Base-by-base conservation (phyloP, 2,329 filamentous ascomycete genomes). In the Remersonia thermophila region DNA sequence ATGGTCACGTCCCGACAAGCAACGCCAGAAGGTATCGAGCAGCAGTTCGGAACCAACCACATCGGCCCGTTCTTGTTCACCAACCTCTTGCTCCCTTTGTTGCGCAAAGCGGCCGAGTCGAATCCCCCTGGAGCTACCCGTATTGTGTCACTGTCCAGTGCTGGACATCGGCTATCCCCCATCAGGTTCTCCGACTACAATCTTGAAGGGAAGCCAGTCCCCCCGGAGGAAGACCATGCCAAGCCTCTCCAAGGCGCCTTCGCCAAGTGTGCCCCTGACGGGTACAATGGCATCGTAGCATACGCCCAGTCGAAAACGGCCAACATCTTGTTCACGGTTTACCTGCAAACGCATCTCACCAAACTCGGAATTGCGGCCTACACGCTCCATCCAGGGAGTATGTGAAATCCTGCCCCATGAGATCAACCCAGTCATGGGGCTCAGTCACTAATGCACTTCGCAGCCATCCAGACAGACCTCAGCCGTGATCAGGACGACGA, bases 261-360 rank as follows among this genome's bases (percentile, higher is more conserved):
- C 32, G 49, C 41, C 12, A 56, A 49, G 35, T 46, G 43, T 11
- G 44, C 49, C 44, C 44, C 50, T 0, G 56, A 60, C 32, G 57
- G 57, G 3, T 62, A 61, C 36, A 51, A 57, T 37, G 50, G 53
- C 6, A 56, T 53, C n/a, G 42, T 57, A 12, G 65, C 65, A 3
- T 72, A 73, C 41, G 60, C 57, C 2, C 65, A 68, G 44, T 65
- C 63, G 46, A 72, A 72, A 51, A 65, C 66, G 20, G 66, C 66
- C 2, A 67, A 69, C 36, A 61, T 69, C 9, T 47, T 68, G 31
- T 66, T 67, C 39, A 60, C 55, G 0, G 39, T 60, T 17, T 56
- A 51, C 10, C 51, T 67, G 10, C 59, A 63, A 10, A 43, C 57
- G 25, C 50, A 54, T 27, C 42, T 62, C 17, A 40, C 47, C 2